phyloP scores from a whole-genome alignment of 805 yeast genomes.

The Kurtzmaniella fragi region DNA sequence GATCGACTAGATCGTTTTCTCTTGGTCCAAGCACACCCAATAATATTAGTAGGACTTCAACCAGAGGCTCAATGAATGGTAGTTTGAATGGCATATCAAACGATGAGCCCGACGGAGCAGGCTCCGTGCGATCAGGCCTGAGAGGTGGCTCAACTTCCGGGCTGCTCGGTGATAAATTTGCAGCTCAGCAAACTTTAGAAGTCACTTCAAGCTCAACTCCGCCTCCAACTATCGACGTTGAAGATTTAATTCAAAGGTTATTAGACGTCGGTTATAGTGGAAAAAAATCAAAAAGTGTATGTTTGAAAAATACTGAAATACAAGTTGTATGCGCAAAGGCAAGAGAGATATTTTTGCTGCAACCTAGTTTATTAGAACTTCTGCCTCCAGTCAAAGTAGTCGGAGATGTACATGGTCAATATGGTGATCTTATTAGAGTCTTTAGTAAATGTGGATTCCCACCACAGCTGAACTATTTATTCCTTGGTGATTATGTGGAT shows the following conservation, averaged over 20 bases:
- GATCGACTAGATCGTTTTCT: constrained; percentile 14
- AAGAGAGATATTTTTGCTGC: constrained; percentile 82
- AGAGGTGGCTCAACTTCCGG: background rate
- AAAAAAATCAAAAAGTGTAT: constrained; percentile 82
- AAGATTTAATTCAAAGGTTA: constrained; percentile 83
- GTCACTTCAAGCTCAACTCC: constrained; percentile 3
- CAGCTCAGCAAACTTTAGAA: too few relatives aligned
- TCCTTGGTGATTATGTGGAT: constrained; percentile 95
- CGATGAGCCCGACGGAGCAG: background rate
- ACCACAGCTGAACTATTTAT: constrained; percentile 86
- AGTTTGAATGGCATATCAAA: constrained; percentile 9
- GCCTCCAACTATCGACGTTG: constrained; percentile 47
- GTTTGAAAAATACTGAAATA: constrained; percentile 87
- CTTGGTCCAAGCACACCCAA: constrained; percentile 8
- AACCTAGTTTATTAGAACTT: constrained; percentile 84
- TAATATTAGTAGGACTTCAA: constrained; percentile 11
- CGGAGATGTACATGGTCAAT: constrained; percentile 97
- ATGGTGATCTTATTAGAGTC: constrained; percentile 81
- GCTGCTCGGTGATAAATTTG: background rate
- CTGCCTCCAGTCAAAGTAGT: constrained; percentile 84
- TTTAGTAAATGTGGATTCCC: constrained; percentile 97
- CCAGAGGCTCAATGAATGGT: constrained; percentile 4
- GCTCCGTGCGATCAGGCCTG: background rate
- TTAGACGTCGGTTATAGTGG: constrained; percentile 96
- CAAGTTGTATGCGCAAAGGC: constrained; percentile 82